Evolutionary conservation across 495 filamentous ascomycete species (phyloP).

Genomic region (Neurospora hispaniola): DNA sequence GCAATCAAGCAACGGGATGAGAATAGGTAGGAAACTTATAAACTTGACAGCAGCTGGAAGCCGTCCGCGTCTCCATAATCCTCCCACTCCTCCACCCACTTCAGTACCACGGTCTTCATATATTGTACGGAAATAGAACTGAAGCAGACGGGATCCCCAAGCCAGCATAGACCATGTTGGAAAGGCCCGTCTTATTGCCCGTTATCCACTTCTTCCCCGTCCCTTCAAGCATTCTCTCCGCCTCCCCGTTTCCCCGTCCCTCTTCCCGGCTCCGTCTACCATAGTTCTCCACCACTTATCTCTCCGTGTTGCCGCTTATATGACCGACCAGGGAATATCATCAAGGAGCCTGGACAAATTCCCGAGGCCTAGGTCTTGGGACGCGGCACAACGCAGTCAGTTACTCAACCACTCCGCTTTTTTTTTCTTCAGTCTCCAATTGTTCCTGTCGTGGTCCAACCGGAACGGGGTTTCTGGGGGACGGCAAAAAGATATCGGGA

Average conservation of each 20-base stretch:
- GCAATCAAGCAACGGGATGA: background rate
- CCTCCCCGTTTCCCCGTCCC: background rate
- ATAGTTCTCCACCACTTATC: background rate
- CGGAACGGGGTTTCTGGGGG: background rate
- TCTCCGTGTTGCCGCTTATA: background rate
- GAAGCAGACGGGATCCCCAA: background rate
- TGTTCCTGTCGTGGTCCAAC: background rate
- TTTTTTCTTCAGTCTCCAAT: background rate
- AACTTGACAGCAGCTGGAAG: background rate
- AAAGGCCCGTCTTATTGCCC: background rate
- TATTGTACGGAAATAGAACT: background rate
- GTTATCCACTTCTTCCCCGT: background rate
- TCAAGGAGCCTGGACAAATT: background rate
- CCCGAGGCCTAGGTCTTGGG: background rate
- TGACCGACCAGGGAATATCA: background rate
- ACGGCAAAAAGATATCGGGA: background rate
- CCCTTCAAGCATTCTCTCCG: background rate
- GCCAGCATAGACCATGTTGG: background rate
- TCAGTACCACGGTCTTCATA: background rate
- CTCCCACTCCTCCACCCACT: background rate
- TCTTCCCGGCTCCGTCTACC: too few species aligned
- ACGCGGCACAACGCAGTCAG: background rate
- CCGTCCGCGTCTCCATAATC: background rate
- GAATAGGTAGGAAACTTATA: background rate
- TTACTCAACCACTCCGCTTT: background rate